Conservation (phyloP, 2,329 filamentous ascomycete species). For the Trichoderma sp. region DNA sequence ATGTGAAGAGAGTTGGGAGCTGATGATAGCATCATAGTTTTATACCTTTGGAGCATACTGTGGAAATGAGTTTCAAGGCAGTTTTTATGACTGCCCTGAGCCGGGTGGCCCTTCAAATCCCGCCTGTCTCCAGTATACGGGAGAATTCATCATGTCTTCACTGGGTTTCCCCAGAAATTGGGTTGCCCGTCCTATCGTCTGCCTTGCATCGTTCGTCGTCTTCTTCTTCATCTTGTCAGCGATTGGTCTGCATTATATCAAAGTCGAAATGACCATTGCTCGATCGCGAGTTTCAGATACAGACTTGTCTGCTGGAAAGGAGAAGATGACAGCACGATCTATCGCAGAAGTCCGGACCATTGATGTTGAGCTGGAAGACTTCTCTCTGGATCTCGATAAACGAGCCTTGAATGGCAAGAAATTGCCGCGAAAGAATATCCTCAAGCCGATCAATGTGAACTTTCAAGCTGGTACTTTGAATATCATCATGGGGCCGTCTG, state of each 20-base stretch:
- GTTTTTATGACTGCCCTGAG: conserved; percentile 73
- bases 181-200: conserved; percentile 68
- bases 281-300: conserved; percentile 61
- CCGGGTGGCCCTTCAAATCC: conserved; percentile 65
- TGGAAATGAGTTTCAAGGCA: conserved; percentile 72
- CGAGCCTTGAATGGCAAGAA: conserved; percentile 56
- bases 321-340: conserved; percentile 64
- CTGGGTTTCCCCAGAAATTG: conserved; percentile 70
- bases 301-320: conserved; percentile 70
- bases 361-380: conserved; percentile 66
- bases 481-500: conserved; percentile 80
- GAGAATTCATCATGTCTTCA: conserved; percentile 68
- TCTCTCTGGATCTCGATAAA: conserved; percentile 68
- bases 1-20: neutral
- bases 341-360: conserved; percentile 61
- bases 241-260: conserved; percentile 65
- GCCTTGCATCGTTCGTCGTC: conserved; percentile 63
- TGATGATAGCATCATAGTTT: conserved; percentile 48
- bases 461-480: conserved; percentile 73
- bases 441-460: conserved; percentile 67
- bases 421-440: conserved; percentile 60
- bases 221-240: conserved; percentile 66
- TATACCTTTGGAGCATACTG: conserved; percentile 73
- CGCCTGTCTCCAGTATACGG: conserved; percentile 69
- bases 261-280: conserved; percentile 71